phyloP scores from a whole-genome alignment of 106 monocot genomes.

The Posidonia australis region DNA sequence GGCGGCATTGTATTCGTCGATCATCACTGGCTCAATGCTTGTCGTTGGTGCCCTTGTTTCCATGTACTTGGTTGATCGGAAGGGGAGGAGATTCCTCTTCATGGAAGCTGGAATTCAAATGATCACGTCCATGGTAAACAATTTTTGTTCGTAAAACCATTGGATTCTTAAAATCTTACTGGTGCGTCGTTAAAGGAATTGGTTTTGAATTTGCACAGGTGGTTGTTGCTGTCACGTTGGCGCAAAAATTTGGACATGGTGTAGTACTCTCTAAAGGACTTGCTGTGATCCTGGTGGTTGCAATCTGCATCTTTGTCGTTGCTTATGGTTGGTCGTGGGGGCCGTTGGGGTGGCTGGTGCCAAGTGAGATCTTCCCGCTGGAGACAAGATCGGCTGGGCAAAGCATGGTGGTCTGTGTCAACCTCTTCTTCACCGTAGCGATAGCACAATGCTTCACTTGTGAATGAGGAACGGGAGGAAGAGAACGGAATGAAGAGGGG shows the following conservation, averaged over 20 bases:
- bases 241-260: conserved; percentile 15
- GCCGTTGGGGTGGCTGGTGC: too few relatives aligned
- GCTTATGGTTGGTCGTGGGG: too few relatives aligned
- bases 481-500: too few relatives aligned
- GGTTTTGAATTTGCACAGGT: conserved; percentile 6
- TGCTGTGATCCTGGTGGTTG: conserved; percentile 18
- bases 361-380: too few relatives aligned
- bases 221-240: conserved; percentile 17
- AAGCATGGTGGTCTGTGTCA: too few relatives aligned
- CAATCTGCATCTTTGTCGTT: too few relatives aligned
- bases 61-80: conserved; percentile 16
- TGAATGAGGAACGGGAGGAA: too few relatives aligned
- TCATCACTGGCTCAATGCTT: conserved; percentile 23
- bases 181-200: background rate
- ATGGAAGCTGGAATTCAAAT: conserved; percentile 23
- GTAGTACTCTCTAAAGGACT: conserved; percentile 8
- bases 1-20: too few relatives aligned
- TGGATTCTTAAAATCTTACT: too few relatives aligned
- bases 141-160: background rate
- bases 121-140: conserved; percentile 18
- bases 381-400: too few relatives aligned
- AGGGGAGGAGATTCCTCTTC: conserved; percentile 18
- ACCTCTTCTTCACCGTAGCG: too few relatives aligned
- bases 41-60: conserved; percentile 19
- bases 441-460: conserved; percentile 29